Conservation (phyloP, 202 grass and related monocot genomes). For the Zizania palustris region DNA sequence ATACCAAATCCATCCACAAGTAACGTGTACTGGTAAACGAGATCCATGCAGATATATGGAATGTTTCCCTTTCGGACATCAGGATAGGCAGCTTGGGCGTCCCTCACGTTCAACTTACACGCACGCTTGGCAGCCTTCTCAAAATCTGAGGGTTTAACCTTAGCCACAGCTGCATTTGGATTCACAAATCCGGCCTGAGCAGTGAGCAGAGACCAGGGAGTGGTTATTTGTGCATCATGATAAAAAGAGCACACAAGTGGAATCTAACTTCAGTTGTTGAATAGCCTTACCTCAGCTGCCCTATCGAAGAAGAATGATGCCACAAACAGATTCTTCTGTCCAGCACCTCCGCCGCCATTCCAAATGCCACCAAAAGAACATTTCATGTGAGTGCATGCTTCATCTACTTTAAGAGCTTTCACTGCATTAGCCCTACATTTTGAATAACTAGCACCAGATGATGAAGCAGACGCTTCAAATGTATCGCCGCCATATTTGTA, state of each 20-base stretch:
- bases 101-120: slow-evolving; percentile 69
- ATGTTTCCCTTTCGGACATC: slow-evolving; percentile 67
- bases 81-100: slow-evolving; percentile 63
- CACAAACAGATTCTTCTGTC: slow-evolving; percentile 96
- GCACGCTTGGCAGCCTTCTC: slow-evolving; percentile 76
- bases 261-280: slow-evolving; percentile 18
- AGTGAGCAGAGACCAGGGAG: slow-evolving; percentile 33
- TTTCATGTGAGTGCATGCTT: slow-evolving; percentile 95
- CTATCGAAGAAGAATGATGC: slow-evolving; percentile 98
- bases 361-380: slow-evolving; percentile 97
- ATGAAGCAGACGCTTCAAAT: slow-evolving; percentile 72
- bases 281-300: slow-evolving; percentile 79
- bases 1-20: slow-evolving; percentile 92
- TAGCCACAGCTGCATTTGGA: slow-evolving; percentile 57
- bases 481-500: slow-evolving; percentile 52
- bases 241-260: slow-evolving; percentile 7
- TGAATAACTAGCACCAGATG: slow-evolving; percentile 71
- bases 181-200: slow-evolving; percentile 86
- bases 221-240: background rate
- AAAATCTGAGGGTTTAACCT: slow-evolving; percentile 80
- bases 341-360: slow-evolving; percentile 94
- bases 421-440: slow-evolving; percentile 71
- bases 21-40: slow-evolving; percentile 92
- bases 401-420: slow-evolving; percentile 79
- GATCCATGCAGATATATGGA: slow-evolving; percentile 95